Base-by-base conservation (phyloP, 2,329 filamentous ascomycete genomes). In the Talaromyces sp. region DNA sequence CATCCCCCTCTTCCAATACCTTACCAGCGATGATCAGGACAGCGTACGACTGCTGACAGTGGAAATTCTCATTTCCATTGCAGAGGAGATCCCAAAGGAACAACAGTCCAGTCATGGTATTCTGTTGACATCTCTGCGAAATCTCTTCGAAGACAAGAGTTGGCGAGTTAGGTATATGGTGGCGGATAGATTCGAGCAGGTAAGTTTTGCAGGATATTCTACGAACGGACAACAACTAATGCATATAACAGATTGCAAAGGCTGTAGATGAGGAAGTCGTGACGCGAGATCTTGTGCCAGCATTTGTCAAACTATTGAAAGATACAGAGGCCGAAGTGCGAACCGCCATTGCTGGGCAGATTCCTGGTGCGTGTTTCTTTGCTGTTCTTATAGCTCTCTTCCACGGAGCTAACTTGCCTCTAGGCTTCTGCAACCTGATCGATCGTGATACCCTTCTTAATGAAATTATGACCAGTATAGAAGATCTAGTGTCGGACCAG, bases 91-190 rank as follows among this genome's bases (percentile, higher is more conserved):
- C 31, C 94, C 94, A 61, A 97, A 97, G 78, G 94, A 97, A 75
- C 92, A 99, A 74, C 94, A 99, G 76, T 88, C 91, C 46, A 97
- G 92, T 76, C 93, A 97, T 70, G 94, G 93, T 55, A 91, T 97
- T 58, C 79, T 99, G 59, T 81, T 99, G 69, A 93, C 90, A 53
- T 91, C 93, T 46, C 79, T 99, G 69, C 88, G 94, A 68, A 96
- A 85, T 77, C 77, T 99, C 70, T 97, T 99, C 77, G 94, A 97
- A 70, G 94, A 99, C 75, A 99, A 97, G 84, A 97, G 94, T 79
- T 99, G 94, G 94, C 87, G 94, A 70, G 94, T 99, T 61, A 86
- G 94, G 73, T 99, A 97, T 77, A 99, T 99, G 94, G 94, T 99
- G 67, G 94, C 94, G 51, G 94, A 99, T 75, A 86, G 91, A 72